Evolutionary conservation across 495 filamentous ascomycete genomes (phyloP).

Genomic region (Aspergillus haitiensis): DNA sequence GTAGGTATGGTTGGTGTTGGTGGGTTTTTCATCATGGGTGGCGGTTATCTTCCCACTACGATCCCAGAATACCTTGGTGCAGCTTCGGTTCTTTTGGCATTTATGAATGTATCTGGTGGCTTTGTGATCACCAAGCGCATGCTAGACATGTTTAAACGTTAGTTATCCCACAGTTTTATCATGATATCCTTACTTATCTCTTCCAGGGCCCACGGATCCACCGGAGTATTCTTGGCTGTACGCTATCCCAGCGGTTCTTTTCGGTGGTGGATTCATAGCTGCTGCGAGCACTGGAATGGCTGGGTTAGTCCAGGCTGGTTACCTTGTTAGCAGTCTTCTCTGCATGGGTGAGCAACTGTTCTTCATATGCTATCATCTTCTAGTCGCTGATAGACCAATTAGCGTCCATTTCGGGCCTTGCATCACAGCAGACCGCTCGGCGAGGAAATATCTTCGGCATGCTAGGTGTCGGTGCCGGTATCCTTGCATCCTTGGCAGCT

Average conservation of each 20-base stretch:
- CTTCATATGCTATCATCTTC: neutral
- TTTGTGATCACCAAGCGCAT: constrained; percentile 86
- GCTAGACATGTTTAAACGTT: constrained; percentile 86
- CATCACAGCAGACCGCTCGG: constrained; percentile 73
- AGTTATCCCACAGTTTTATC: constrained; percentile 9
- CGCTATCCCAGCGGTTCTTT: constrained; percentile 68
- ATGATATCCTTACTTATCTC: constrained; percentile 21
- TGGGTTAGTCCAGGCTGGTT: constrained; percentile 78
- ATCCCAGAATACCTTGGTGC: constrained; percentile 75
- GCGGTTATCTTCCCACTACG: constrained; percentile 68
- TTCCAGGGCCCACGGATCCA: constrained; percentile 65
- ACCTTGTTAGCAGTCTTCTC: constrained; percentile 72
- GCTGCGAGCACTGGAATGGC: constrained; percentile 75
- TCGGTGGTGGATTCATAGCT: constrained; percentile 73
- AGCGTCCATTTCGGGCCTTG: constrained; percentile 67
- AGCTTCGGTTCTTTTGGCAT: constrained; percentile 74
- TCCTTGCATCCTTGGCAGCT: constrained; percentile 72
- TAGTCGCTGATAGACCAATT: neutral
- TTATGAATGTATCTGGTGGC: constrained; percentile 78
- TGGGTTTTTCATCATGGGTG: constrained; percentile 78
- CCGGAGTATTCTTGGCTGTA: constrained; percentile 84
- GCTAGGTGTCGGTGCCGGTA: constrained; percentile 72
- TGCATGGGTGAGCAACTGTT: constrained; percentile 55
- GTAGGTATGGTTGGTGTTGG: constrained; percentile 75
- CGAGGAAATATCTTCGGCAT: constrained; percentile 81